These are phyloP conservation scores for Phytopythium mirpurense DNA, from an alignment of 352 stramenopile species.

Conservation along the genomic window DNA sequence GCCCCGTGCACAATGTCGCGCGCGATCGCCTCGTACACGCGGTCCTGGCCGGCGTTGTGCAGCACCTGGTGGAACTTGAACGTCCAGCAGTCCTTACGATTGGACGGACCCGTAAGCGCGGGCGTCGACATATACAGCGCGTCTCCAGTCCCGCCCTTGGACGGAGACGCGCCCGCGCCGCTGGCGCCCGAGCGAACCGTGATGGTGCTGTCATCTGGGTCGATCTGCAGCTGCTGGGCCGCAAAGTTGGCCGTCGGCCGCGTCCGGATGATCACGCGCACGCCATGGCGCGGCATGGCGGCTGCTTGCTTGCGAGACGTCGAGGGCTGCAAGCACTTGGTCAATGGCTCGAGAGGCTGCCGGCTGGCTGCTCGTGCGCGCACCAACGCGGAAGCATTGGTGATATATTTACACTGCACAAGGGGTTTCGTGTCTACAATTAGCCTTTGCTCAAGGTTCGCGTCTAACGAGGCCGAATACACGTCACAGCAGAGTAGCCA, in stretches of 20 bases:
- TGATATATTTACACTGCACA: neutral
- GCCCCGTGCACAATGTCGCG: slow-evolving; percentile 85
- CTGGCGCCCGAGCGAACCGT: slow-evolving; percentile 35
- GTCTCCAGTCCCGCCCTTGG: slow-evolving; percentile 20
- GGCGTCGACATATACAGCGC: neutral
- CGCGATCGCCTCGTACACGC: slow-evolving; percentile 88
- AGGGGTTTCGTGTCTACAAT: slow-evolving; percentile 2
- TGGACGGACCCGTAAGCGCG: slow-evolving; percentile 34
- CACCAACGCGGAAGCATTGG: too few relatives aligned
- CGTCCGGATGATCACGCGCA: slow-evolving; percentile 85
- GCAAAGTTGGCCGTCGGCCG: slow-evolving; percentile 74
- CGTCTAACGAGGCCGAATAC: neutral
- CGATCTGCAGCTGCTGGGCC: slow-evolving; percentile 71
- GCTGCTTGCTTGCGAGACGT: neutral
- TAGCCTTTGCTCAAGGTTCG: neutral
- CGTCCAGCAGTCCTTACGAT: slow-evolving; percentile 79
- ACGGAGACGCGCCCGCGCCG: slow-evolving; percentile 19
- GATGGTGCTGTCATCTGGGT: slow-evolving; percentile 71
- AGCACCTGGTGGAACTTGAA: slow-evolving; percentile 93
- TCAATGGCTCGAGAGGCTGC: neutral
- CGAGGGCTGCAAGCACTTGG: neutral
- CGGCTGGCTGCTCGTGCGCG: too few relatives aligned
- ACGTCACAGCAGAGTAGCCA: neutral
- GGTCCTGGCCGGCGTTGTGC: slow-evolving; percentile 88
- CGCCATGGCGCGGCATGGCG: slow-evolving; percentile 41